A percentile compares a stretch with the other conserved stretches of the same genome.
phyloP scores from a whole-genome alignment of 148 eudicot genomes.

The Rhododendron ferrugineum region DNA sequence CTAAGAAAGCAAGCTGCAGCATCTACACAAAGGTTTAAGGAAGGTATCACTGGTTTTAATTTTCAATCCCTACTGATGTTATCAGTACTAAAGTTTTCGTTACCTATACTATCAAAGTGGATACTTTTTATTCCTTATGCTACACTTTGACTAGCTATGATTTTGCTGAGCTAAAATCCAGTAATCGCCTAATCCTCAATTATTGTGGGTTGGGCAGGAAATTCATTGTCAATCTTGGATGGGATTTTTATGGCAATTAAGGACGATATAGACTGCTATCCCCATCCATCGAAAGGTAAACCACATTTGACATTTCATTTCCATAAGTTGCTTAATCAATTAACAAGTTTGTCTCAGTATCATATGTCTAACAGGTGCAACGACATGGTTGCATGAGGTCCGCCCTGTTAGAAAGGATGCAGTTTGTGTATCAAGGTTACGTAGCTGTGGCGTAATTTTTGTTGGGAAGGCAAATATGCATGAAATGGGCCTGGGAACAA shows the following conservation, averaged over 20 bases:
- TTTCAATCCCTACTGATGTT: background rate
- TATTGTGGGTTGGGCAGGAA: slow-evolving; percentile 47
- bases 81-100: background rate
- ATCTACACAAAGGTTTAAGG: slow-evolving; percentile 83
- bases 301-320: background rate
- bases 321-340: background rate
- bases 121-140: background rate
- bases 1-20: slow-evolving; percentile 89
- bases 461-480: slow-evolving; percentile 99
- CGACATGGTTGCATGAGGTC: slow-evolving; percentile 84
- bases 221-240: slow-evolving; percentile 77
- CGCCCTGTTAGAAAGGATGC: slow-evolving; percentile 74
- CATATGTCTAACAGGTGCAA: slow-evolving; percentile 52
- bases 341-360: slow-evolving; percentile 2
- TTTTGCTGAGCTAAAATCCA: background rate
- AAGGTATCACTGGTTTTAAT: slow-evolving; percentile 45
- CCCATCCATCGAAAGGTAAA: slow-evolving; percentile 72
- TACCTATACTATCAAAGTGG: background rate
- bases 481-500: slow-evolving; percentile 86
- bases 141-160: background rate
- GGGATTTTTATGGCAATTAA: slow-evolving; percentile 90
- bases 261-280: slow-evolving; percentile 94
- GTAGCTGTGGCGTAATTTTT: slow-evolving; percentile 80
- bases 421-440: slow-evolving; percentile 69
- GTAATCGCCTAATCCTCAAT: background rate